Percentiles rank a stretch among this genome's conserved stretches.
Evolutionary conservation across 106 monocot genomes (phyloP).

Genomic region (Dendrobium nobile): DNA sequence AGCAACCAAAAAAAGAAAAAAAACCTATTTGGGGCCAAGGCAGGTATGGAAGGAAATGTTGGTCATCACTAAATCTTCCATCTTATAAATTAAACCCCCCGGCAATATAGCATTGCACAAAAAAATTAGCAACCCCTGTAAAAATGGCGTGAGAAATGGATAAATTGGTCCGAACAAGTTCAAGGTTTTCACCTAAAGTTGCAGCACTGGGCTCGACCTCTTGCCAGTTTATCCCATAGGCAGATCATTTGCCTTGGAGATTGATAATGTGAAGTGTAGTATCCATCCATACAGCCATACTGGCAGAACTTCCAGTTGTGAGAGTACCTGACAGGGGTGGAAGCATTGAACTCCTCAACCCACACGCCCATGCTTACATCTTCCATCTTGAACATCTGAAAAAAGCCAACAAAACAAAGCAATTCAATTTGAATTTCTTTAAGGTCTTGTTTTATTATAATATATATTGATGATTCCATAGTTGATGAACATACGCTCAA

Average conservation of each 20-base stretch:
- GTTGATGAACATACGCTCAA: constrained; percentile 36
- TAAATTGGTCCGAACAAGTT: too few species aligned
- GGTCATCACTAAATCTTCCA: too few species aligned
- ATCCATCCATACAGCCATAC: constrained; percentile 80
- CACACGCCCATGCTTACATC: constrained; percentile 99
- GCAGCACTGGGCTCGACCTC: constrained; percentile 70
- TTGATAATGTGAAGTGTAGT: constrained; percentile 91
- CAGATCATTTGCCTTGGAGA: constrained; percentile 94
- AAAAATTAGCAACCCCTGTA: too few species aligned
- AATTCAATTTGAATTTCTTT: too few species aligned
- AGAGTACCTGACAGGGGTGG: constrained; percentile 44
- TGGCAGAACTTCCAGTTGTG: constrained; percentile 95
- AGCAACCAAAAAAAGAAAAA: too few species aligned
- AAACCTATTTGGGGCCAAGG: too few species aligned
- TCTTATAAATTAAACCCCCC: too few species aligned
- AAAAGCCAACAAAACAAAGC: neutral
- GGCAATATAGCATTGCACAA: too few species aligned
- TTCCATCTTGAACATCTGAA: constrained; percentile 97
- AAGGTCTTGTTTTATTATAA: too few species aligned
- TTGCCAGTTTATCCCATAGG: constrained; percentile 62
- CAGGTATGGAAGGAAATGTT: too few species aligned
- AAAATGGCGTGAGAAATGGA: too few species aligned
- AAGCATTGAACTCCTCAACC: constrained; percentile 82
- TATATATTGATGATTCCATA: neutral
- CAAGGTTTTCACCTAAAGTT: constrained; percentile 53